Evolutionary conservation across 2,329 filamentous ascomycete species (phyloP).

Genomic region (Hypoxylon sp.): DNA sequence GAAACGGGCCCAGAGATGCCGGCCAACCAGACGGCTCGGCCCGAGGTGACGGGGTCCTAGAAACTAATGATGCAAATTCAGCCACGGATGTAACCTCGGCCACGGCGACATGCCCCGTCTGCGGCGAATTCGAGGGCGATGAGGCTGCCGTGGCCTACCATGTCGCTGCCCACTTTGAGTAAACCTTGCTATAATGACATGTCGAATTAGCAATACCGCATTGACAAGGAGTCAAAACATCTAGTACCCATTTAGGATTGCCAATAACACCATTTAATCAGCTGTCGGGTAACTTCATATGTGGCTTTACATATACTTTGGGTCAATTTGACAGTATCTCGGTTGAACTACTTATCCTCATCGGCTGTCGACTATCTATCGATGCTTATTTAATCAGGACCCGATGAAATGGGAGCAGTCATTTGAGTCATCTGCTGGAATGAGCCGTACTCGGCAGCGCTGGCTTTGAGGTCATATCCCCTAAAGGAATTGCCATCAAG

Average conservation of each 20-base stretch:
- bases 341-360: background rate
- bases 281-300: background rate
- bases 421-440: slow-evolving; percentile 16
- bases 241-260: background rate
- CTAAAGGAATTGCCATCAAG: slow-evolving; percentile 33
- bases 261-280: background rate
- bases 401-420: background rate
- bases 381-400: background rate
- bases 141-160: slow-evolving; percentile 75
- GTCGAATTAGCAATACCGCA: background rate
- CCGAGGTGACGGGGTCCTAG: slow-evolving; percentile 22
- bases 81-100: slow-evolving; percentile 47
- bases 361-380: too few relatives aligned
- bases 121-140: slow-evolving; percentile 74
- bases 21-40: slow-evolving; percentile 28
- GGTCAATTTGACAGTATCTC: background rate
- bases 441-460: slow-evolving; percentile 11
- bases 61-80: slow-evolving; percentile 24
- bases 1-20: slow-evolving; percentile 39
- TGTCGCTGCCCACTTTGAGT: slow-evolving; percentile 69
- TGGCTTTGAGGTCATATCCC: slow-evolving; percentile 23
- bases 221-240: background rate
- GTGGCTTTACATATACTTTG: background rate
- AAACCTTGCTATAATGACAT: background rate
- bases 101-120: slow-evolving; percentile 70